Conservation (phyloP, 306 rosid species). For the Delonix regia region DNA sequence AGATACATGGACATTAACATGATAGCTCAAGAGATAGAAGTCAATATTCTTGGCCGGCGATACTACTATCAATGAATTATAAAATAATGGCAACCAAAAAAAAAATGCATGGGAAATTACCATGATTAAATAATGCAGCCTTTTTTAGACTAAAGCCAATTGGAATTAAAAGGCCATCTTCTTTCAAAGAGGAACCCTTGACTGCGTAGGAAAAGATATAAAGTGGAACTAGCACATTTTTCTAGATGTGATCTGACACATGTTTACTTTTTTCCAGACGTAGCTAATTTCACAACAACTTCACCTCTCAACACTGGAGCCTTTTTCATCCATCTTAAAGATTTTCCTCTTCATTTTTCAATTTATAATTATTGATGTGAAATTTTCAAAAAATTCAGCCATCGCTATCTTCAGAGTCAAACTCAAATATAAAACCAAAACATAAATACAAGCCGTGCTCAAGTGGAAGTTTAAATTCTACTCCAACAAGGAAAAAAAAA, state of each 20-base stretch:
- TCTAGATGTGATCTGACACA: neutral
- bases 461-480: neutral
- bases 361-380: neutral
- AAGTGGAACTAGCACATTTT: constrained; percentile 1
- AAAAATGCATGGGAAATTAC: neutral
- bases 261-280: neutral
- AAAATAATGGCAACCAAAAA: constrained; percentile 21
- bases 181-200: constrained; percentile 34
- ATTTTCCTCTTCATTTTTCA: neutral
- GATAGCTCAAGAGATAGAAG: neutral
- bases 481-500: neutral
- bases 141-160: neutral
- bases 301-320: neutral
- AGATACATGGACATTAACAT: neutral
- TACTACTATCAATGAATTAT: neutral
- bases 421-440: neutral
- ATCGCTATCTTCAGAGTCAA: neutral
- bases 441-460: neutral
- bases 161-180: constrained; percentile 6
- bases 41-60: neutral
- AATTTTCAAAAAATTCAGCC: neutral
- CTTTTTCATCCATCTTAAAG: neutral
- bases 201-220: constrained; percentile 8
- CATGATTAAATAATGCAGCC: constrained; percentile 16
- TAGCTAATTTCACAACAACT: neutral